phyloP scores from a whole-genome alignment of 257 asterid genomes.

The Scutellaria minor region DNA sequence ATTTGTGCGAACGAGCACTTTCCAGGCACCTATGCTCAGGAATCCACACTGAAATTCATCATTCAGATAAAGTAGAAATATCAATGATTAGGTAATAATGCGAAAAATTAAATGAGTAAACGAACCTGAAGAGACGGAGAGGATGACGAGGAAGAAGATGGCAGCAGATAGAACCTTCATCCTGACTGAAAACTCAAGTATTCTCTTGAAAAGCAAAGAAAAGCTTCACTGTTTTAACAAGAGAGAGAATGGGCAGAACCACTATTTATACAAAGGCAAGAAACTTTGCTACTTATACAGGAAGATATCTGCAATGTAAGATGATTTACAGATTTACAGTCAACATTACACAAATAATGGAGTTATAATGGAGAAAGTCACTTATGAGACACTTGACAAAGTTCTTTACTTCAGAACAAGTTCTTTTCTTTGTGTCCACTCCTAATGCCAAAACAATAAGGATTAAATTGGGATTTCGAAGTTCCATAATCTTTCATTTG shows the following conservation, averaged over 20 bases:
- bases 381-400: slow-evolving; percentile 36
- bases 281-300: slow-evolving; percentile 22
- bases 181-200: slow-evolving; percentile 19
- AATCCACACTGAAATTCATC: slow-evolving; percentile 37
- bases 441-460: slow-evolving; percentile 12
- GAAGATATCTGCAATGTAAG: slow-evolving; percentile 5
- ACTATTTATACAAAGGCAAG: slow-evolving; percentile 16
- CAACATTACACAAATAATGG: no score
- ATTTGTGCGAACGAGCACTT: slow-evolving; percentile 18
- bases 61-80: not conserved
- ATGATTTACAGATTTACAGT: slow-evolving; percentile 12
- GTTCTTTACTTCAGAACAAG: slow-evolving; percentile 45
- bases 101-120: not conserved
- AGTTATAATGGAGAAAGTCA: slow-evolving; percentile 14
- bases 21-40: slow-evolving; percentile 53
- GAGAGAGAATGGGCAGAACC: slow-evolving; percentile 23
- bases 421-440: slow-evolving; percentile 56
- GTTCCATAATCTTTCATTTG: no score
- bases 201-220: slow-evolving; percentile 16
- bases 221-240: slow-evolving; percentile 37
- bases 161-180: slow-evolving; percentile 43
- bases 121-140: slow-evolving; percentile 41
- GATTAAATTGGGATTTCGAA: not conserved
- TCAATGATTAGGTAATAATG: no score
- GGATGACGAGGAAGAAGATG: slow-evolving; percentile 36